Evolutionary conservation across 352 stramenopile species (phyloP), one percentile per base, ranked within the genome.

Genomic region (Phytophthora megakarya): DNA sequence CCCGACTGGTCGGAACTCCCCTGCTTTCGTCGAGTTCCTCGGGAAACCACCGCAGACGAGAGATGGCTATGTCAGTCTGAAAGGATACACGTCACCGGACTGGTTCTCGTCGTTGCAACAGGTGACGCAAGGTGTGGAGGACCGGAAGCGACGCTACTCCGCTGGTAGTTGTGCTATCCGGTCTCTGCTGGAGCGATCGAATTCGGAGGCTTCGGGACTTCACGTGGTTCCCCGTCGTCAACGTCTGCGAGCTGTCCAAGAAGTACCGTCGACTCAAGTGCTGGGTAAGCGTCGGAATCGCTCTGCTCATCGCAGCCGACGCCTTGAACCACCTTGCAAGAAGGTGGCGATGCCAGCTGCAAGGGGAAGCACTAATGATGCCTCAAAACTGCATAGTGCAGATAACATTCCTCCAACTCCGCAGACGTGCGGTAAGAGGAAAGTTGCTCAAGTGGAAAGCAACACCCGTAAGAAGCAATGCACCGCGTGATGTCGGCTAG

Each of bases 41-140:
- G 80, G 82, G 10, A 70, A 74, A 33, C 78, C 82, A 12, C 82
- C 82, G 43, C 82, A 91, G 52, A 70, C 61, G 33, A 74, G 73
- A 46, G 65, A 79, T 22, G 81, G 82, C 37, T 91, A 91, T 54
- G 77, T 88, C 56, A 91, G 80, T 32, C 59, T 91, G n/a, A 91
- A 91, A 50, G 71, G 82, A 54, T 91, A 91, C 67, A 80, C 75
- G 35, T 83, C 82, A 9, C 82, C 76, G 45, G 71, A 89, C 57
- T 91, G 80, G 78, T 62, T 89, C 26, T 75, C 76, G 37, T 78
- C 72, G 12, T 65, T 91, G 51, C 74, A 87, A 48, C 80, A 86
- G 62, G 74, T 88, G 49, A 76, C 75, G 13, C 23, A 69, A 18
- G 50, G 61, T 12, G 53, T 66, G 2, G 57, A 72, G 18, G 51